A percentile compares a stretch with the other conserved stretches of the same genome.
These are phyloP conservation scores for Teratosphaeria destructans DNA, from an alignment of 2,329 filamentous ascomycete species.

Conservation along the genomic window DNA sequence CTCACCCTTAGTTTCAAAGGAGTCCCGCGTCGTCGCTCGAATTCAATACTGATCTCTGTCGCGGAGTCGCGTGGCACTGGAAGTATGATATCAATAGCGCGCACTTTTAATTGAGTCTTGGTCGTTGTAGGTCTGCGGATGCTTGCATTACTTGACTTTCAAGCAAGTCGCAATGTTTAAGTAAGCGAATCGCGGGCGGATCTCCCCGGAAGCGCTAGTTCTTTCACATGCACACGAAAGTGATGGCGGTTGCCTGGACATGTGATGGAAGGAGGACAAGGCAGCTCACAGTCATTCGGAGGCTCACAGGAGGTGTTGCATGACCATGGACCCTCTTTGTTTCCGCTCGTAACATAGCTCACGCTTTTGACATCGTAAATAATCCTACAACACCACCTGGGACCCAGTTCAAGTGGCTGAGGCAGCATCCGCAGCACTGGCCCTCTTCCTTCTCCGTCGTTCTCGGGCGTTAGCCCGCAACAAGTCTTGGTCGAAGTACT, in stretches of 20 bases:
- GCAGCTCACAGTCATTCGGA: background rate
- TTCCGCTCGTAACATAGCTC: background rate
- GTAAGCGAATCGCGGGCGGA: background rate
- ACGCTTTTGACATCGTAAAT: background rate
- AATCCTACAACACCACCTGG: background rate
- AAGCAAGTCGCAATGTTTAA: background rate
- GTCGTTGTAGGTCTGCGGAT: background rate
- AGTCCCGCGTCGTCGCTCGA: background rate
- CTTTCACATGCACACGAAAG: background rate
- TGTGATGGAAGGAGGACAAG: background rate
- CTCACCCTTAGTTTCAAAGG: background rate
- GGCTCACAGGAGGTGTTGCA: background rate
- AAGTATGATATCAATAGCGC: background rate
- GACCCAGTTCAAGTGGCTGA: background rate
- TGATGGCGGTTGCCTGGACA: background rate
- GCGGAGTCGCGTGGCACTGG: background rate
- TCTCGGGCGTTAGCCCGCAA: constrained; percentile 50
- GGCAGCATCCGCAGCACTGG: constrained; percentile 27
- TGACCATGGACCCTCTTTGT: background rate
- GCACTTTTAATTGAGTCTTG: background rate
- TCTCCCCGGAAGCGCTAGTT: background rate
- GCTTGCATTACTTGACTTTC: background rate
- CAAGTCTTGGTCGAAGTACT: constrained; percentile 42
- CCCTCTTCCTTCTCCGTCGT: constrained; percentile 50
- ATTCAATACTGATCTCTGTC: background rate